Evolutionary conservation across 2,329 filamentous ascomycete genomes (phyloP).

Genomic region (Chrysosporium keratinophilum): DNA sequence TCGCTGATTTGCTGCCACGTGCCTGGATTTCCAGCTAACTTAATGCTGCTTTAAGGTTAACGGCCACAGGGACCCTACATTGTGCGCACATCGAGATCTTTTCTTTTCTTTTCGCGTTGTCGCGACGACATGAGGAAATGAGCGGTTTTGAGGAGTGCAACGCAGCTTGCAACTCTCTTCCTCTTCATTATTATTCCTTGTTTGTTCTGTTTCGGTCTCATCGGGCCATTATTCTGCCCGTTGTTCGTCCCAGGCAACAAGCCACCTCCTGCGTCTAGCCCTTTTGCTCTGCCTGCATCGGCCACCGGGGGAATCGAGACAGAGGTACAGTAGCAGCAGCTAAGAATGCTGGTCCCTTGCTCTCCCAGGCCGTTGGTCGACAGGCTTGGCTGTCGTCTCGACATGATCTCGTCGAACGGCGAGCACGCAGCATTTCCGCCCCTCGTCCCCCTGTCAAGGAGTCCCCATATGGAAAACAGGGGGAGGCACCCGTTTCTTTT

Average conservation of each 20-base stretch:
- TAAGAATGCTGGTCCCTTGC: neutral
- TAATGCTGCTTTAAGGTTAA: neutral
- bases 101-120: no score
- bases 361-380: constrained; percentile 5
- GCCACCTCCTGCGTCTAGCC: neutral
- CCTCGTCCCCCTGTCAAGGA: neutral
- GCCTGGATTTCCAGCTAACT: neutral
- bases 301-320: neutral
- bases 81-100: neutral
- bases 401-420: neutral
- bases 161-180: neutral
- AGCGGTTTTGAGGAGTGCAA: neutral
- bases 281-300: no score
- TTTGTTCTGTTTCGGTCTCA: neutral
- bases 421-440: neutral
- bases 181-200: neutral
- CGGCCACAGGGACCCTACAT: neutral
- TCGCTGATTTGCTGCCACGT: constrained; percentile 6
- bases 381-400: neutral
- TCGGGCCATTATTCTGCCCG: neutral
- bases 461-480: neutral
- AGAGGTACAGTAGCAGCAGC: neutral
- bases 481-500: neutral
- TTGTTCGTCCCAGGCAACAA: neutral
- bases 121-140: no score